Conservation (phyloP, 2,329 filamentous ascomycete genomes). For the Scytalidium lignicola region DNA sequence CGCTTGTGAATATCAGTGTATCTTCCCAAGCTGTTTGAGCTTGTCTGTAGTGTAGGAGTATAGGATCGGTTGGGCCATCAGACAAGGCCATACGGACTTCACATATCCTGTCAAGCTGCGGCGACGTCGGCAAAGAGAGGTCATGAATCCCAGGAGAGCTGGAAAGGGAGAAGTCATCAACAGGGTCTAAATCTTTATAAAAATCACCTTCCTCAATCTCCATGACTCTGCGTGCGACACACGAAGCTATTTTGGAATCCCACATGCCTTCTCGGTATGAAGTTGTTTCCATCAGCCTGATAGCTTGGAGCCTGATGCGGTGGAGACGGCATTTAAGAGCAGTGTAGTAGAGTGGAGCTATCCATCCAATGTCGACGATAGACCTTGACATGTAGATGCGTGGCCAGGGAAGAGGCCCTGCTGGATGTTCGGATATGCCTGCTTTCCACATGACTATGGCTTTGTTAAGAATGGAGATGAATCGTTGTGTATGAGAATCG, state of each 20-base stretch:
- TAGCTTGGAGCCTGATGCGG: slow-evolving; percentile 34
- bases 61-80: not conserved
- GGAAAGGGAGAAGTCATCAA: slow-evolving; percentile 8
- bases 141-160: slow-evolving; percentile 5
- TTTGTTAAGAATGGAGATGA: slow-evolving; percentile 29
- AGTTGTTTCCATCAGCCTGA: slow-evolving; percentile 25
- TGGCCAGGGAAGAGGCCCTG: not conserved
- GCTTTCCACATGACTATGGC: slow-evolving; percentile 1
- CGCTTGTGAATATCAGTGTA: not conserved
- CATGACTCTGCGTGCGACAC: slow-evolving; percentile 32
- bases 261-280: slow-evolving; percentile 37
- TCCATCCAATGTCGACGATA: slow-evolving; percentile 38
- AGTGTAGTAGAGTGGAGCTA: slow-evolving; percentile 39
- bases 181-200: slow-evolving; percentile 10
- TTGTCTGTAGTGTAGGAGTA: not conserved
- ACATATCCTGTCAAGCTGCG: slow-evolving; percentile 15
- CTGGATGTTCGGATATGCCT: not conserved
- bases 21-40: not conserved
- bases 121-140: slow-evolving; percentile 13
- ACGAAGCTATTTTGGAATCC: slow-evolving; percentile 29
- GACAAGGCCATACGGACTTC: slow-evolving; percentile 7
- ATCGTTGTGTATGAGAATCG: slow-evolving; percentile 30
- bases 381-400: slow-evolving; percentile 26
- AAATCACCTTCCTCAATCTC: slow-evolving; percentile 32
- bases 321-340: slow-evolving; percentile 42